Conservation (phyloP, 768 basidiomycete species). For the Calocybe cyanea region DNA sequence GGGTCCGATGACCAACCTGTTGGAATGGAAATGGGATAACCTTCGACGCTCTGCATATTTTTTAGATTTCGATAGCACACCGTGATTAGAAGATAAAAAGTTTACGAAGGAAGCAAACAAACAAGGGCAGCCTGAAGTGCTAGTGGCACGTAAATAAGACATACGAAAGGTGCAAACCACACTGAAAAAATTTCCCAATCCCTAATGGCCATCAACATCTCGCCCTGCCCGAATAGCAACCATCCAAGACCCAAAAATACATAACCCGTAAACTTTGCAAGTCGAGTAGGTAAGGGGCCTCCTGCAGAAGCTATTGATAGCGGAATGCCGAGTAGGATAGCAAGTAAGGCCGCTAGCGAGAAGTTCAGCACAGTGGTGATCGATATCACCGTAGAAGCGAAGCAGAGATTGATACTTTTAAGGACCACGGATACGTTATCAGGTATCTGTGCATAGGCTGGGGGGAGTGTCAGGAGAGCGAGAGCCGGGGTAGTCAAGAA, state of each 20-base stretch:
- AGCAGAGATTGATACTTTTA: conserved; percentile 73
- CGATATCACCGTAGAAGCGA: conserved; percentile 82
- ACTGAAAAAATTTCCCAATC: conserved; percentile 77
- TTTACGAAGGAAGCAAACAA: conserved; percentile 35
- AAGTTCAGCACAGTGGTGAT: conserved; percentile 89
- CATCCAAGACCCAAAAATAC: conserved; percentile 52
- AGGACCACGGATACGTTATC: conserved; percentile 49
- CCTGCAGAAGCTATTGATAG: conserved; percentile 44
- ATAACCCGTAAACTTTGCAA: conserved; percentile 36
- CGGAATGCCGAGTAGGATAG: conserved; percentile 61
- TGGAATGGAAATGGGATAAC: conserved; percentile 29
- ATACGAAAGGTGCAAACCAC: conserved; percentile 83
- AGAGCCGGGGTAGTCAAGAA: conserved; percentile 29
- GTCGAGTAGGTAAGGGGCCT: conserved; percentile 17
- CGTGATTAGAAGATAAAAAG: too few relatives aligned
- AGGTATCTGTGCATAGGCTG: conserved; percentile 17
- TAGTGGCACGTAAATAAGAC: conserved; percentile 73
- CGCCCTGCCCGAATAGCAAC: conserved; percentile 43
- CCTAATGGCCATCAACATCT: conserved; percentile 54
- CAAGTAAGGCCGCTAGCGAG: conserved; percentile 75
- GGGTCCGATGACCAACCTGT: conserved; percentile 41
- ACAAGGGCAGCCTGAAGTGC: conserved; percentile 68
- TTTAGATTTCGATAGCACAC: too few relatives aligned
- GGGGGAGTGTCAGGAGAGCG: conserved; percentile 25
- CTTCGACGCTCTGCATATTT: neutral